Evolutionary conservation across 176 grass and related monocot species (phyloP).

Genomic region (Triticum aestivum): IWGSC_CS_RefSeq_v2.1 NC_057797.1:762139774-762140273

Average conservation of each 20-base stretch:
- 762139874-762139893: not conserved
- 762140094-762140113: not conserved
- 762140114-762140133: not conserved
- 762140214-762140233: too few relatives aligned
- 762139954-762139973: not conserved
- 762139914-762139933: not conserved
- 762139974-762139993: not conserved
- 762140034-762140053: too few relatives aligned
- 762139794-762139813: not conserved
- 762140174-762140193: too few relatives aligned
- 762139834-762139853: not conserved
- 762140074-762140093: too few relatives aligned
- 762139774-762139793: not conserved
- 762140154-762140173: too few relatives aligned
- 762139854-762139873: not conserved
- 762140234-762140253: too few relatives aligned
- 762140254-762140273: too few relatives aligned
- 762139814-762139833: not conserved
- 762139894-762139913: constrained; percentile 13
- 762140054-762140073: too few relatives aligned
- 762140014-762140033: too few relatives aligned
- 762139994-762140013: too few relatives aligned
- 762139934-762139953: not conserved
- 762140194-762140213: too few relatives aligned
- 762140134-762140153: not conserved